These are phyloP conservation scores for Daphne laureola DNA, from an alignment of 441 rosid species.

Conservation along the genomic window DNA sequence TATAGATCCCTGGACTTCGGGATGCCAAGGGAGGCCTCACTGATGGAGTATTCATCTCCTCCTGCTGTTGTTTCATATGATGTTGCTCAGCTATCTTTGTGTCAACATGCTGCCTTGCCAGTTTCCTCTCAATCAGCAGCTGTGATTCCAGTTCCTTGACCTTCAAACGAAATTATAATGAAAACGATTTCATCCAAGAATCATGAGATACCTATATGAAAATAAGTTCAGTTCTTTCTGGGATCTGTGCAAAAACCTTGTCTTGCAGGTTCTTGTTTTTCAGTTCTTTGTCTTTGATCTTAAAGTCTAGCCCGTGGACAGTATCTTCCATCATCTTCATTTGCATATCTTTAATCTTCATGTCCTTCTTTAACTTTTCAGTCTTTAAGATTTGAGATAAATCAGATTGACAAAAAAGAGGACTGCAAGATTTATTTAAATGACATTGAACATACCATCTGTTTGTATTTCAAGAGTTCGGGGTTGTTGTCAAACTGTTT, in stretches of 20 bases:
- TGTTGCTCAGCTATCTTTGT: slow-evolving; percentile 72
- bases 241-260: slow-evolving; percentile 40
- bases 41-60: slow-evolving; percentile 37
- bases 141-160: slow-evolving; percentile 87
- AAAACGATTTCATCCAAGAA: neutral
- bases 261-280: slow-evolving; percentile 77
- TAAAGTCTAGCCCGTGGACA: slow-evolving; percentile 51
- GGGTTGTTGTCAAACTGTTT: slow-evolving; percentile 63
- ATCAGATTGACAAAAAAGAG: slow-evolving; percentile 2
- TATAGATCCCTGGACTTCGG: slow-evolving; percentile 31
- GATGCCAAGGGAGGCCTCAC: slow-evolving; percentile 47
- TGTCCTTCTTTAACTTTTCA: slow-evolving; percentile 79
- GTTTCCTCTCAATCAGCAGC: slow-evolving; percentile 82
- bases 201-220: neutral
- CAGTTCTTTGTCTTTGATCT: slow-evolving; percentile 73
- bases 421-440: neutral
- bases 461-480: slow-evolving; percentile 75
- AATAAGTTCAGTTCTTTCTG: neutral
- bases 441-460: slow-evolving; percentile 39
- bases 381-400: slow-evolving; percentile 33
- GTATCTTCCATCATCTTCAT: slow-evolving; percentile 85
- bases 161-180: slow-evolving; percentile 23
- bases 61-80: slow-evolving; percentile 39
- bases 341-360: slow-evolving; percentile 80
- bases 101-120: slow-evolving; percentile 94